Percentiles rank a stretch among this genome's conserved stretches.
Evolutionary conservation across 2,329 filamentous ascomycete genomes (phyloP).

Genomic region (Alternaria novae-zelandiae): DNA sequence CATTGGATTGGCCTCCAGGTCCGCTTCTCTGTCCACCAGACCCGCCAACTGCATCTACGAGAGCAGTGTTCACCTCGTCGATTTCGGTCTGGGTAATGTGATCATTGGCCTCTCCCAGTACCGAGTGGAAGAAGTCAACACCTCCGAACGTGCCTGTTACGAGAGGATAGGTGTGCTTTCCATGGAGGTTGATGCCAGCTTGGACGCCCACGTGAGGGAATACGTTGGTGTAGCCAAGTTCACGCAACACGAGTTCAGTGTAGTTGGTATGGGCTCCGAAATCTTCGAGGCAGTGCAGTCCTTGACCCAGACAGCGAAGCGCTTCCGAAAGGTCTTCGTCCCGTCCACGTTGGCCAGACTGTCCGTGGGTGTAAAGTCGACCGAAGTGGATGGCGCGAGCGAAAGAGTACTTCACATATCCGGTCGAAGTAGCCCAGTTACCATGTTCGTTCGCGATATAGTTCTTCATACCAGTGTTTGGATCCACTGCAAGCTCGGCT

Average conservation of each 20-base stretch:
- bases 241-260: conserved; percentile 59
- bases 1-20: conserved; percentile 38
- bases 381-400: conserved; percentile 57
- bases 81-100: conserved; percentile 58
- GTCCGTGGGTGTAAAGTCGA: conserved; percentile 54
- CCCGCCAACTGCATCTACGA: conserved; percentile 47
- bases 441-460: conserved; percentile 94
- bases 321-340: conserved; percentile 58
- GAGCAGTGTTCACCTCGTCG: conserved; percentile 54
- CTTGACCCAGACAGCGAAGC: conserved; percentile 59
- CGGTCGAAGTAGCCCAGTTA: conserved; percentile 86
- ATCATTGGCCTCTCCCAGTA: conserved; percentile 58
- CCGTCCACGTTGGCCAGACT: conserved; percentile 47
- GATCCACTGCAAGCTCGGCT: conserved; percentile 55
- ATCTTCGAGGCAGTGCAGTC: conserved; percentile 61
- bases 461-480: conserved; percentile 82
- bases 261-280: conserved; percentile 64
- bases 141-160: conserved; percentile 63
- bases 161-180: conserved; percentile 58
- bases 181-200: conserved; percentile 54
- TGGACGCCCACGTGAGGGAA: conserved; percentile 59
- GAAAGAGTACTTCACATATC: conserved; percentile 69
- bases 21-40: conserved; percentile 32
- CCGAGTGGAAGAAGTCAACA: conserved; percentile 59
- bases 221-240: conserved; percentile 59